These are phyloP conservation scores for Alternaria conjuncta DNA, from an alignment of 2,329 filamentous ascomycete genomes.

Conservation along the genomic window DNA sequence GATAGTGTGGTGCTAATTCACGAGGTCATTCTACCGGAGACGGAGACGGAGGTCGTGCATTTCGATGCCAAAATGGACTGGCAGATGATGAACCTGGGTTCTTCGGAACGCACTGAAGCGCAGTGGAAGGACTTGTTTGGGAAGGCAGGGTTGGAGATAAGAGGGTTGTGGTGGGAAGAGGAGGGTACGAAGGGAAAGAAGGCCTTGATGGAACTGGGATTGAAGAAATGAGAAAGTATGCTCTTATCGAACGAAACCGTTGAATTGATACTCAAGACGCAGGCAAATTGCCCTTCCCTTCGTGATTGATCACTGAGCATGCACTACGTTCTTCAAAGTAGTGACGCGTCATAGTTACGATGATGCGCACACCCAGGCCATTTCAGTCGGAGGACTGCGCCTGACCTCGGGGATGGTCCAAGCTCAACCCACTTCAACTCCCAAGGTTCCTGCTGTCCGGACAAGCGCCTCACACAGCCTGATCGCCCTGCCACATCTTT, in stretches of 20 bases:
- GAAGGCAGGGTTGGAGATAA: constrained; percentile 45
- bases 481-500: no score
- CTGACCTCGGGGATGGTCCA: no score
- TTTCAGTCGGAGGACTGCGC: no score
- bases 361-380: no score
- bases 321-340: not conserved
- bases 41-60: constrained; percentile 41
- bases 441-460: no score
- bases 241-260: no score
- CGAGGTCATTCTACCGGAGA: constrained; percentile 48
- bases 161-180: constrained; percentile 39
- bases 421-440: not conserved
- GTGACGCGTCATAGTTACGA: not conserved
- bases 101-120: constrained; percentile 49
- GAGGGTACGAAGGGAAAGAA: constrained; percentile 1
- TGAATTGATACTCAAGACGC: no score
- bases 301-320: no score
- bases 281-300: no score
- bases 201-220: not conserved
- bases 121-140: constrained; percentile 48
- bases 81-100: constrained; percentile 51
- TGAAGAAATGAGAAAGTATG: not conserved
- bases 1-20: constrained; percentile 54
- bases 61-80: constrained; percentile 48
- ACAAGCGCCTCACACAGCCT: no score